Evolutionary conservation across 371 early-diverging fungal genomes (phyloP).

Genomic region (Quaeritorhiza haematococci): DNA sequence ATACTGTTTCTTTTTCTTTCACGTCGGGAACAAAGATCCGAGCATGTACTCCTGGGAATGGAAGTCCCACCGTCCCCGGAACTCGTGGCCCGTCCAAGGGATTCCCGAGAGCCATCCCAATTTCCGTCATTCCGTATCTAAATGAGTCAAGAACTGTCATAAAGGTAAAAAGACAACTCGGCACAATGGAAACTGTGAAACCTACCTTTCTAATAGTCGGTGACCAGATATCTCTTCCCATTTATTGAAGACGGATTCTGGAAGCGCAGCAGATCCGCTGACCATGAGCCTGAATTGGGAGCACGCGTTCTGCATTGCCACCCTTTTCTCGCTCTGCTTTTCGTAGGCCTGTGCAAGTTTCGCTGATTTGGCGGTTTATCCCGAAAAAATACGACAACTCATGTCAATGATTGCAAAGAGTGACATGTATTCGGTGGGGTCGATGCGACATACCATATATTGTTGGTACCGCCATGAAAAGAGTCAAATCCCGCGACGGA

Average conservation of each 20-base stretch:
- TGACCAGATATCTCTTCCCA: conserved; percentile 72
- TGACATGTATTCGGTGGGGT: neutral
- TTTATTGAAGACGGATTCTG: conserved; percentile 51
- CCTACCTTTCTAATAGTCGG: conserved; percentile 72
- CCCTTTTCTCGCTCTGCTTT: conserved; percentile 17
- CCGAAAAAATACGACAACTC: too few relatives aligned
- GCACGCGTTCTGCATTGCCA: conserved; percentile 46
- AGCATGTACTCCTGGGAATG: conserved; percentile 66
- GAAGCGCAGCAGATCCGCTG: conserved; percentile 74
- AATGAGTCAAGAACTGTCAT: neutral
- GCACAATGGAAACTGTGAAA: neutral
- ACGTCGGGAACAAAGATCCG: conserved; percentile 54
- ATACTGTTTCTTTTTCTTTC: too few relatives aligned
- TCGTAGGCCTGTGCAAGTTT: conserved; percentile 51
- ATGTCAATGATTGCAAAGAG: neutral
- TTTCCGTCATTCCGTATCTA: conserved; percentile 77
- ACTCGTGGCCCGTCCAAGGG: conserved; percentile 45
- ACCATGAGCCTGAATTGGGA: conserved; percentile 71
- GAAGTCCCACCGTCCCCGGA: conserved; percentile 67
- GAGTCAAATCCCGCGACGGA: conserved; percentile 44
- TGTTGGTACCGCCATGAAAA: conserved; percentile 87
- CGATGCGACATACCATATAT: conserved; percentile 53
- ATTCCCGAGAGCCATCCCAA: conserved; percentile 84
- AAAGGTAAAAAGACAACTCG: neutral
- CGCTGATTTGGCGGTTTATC: conserved; percentile 24